Conservation (phyloP, 2,329 filamentous ascomycete genomes). For the Pseudophaeomoniella oleicola region DNA sequence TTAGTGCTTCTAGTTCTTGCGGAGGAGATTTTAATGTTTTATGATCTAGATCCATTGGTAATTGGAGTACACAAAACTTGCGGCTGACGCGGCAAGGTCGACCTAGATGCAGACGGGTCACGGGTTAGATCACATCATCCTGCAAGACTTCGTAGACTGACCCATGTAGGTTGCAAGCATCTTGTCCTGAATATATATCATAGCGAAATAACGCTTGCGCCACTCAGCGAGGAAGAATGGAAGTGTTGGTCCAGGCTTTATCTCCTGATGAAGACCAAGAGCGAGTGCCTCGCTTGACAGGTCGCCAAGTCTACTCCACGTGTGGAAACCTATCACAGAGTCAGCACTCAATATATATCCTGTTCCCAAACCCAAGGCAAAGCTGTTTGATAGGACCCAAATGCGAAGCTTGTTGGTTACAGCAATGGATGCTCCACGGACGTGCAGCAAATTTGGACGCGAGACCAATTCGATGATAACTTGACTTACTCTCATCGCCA, state of each 20-base stretch:
- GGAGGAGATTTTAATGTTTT: constrained; percentile 15
- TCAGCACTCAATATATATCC: too few relatives aligned
- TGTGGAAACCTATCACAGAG: constrained; percentile 30
- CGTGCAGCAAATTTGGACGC: too few relatives aligned
- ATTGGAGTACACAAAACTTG: constrained; percentile 24
- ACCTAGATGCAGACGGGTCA: constrained; percentile 22
- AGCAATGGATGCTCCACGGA: too few relatives aligned
- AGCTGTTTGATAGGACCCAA: too few relatives aligned
- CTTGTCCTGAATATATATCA: constrained; percentile 32
- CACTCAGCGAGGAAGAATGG: constrained; percentile 28
- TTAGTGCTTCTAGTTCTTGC: constrained; percentile 11
- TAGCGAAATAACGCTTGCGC: constrained; percentile 24
- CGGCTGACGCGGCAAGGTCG: constrained; percentile 31
- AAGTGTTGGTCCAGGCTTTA: constrained; percentile 13
- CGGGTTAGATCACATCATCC: not conserved
- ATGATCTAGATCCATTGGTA: constrained; percentile 19
- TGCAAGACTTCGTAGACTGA: not conserved
- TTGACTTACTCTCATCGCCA: not conserved
- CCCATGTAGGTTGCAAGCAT: constrained; percentile 29
- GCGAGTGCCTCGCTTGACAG: constrained; percentile 31
- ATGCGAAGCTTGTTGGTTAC: too few relatives aligned
- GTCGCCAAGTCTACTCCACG: constrained; percentile 33
- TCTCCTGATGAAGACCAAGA: constrained; percentile 31
- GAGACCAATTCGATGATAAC: too few relatives aligned
- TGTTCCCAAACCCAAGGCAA: too few relatives aligned